Base-by-base conservation (phyloP, 2,329 filamentous ascomycete species). In the Talaromyces islandicus region DNA sequence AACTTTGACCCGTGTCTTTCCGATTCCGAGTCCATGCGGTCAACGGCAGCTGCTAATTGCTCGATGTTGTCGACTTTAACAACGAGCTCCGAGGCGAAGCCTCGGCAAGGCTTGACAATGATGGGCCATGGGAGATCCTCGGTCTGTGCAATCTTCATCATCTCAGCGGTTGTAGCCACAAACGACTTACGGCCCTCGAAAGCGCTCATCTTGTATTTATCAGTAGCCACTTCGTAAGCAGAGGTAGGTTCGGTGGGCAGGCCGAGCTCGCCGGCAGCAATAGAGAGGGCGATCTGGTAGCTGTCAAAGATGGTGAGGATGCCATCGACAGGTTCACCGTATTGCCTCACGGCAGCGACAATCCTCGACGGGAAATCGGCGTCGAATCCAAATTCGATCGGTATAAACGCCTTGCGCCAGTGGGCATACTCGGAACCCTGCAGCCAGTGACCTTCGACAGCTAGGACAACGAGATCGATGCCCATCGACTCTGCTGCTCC, bases 381-480 rank as follows among this genome's bases (percentile, higher is more conserved):
- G 41, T 74, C 71, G 1, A 55, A 53, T 2, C 59, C 64, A n/a
- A 75, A 68, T 30, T 70, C 64, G n/a, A 66, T 51, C 2, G 65
- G 61, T 21, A 75, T 59, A 54, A 77, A 75, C 0, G 65, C 73
- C 25, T 76, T 72, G 25, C 24, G 21, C 55, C 38, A 50, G 32
- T 50, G 24, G 1, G 73, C 68, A 27, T 69, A 65, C 56, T 70
- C 57, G 1, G 67, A 61, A 12, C 65, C 64, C 60, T 75, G 62
- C n/a, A 78, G 64, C 75, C 75, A 78, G 64, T 78, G 74, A 5
- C 71, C 74, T 0, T 69, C 63, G 14, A 68, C 59, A 58, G 77
- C 77, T 14, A 77, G 38, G 7, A 78, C 66, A 27, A 78, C 69
- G 1, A 79, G 51, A 0, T 64, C 63, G 38, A 79, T 73, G 3